phyloP scores from a whole-genome alignment of 148 eudicot genomes.

The Persicaria maculosa region DNA sequence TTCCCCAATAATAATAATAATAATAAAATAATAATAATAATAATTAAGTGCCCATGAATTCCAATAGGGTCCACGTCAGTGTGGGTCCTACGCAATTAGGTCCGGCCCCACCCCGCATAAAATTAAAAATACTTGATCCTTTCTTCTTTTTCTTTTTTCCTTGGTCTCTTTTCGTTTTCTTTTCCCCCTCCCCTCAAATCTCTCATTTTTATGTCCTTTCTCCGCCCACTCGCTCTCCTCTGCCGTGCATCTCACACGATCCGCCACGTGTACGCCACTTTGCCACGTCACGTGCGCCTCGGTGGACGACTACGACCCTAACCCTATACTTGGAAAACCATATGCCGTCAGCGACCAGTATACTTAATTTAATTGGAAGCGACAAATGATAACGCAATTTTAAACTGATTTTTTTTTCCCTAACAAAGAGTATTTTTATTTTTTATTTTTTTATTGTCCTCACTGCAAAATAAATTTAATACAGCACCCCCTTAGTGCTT shows the following conservation, averaged over 20 bases:
- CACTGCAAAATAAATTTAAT: too few species aligned
- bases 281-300: slow-evolving; percentile 12
- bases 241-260: neutral
- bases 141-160: slow-evolving; percentile 4
- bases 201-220: neutral
- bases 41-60: slow-evolving; percentile 2
- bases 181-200: neutral
- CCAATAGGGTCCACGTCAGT: slow-evolving; percentile 11
- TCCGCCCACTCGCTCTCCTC: slow-evolving; percentile 3
- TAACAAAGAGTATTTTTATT: neutral
- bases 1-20: neutral
- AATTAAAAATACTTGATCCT: neutral
- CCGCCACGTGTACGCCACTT: slow-evolving; percentile 12
- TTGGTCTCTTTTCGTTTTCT: slow-evolving; percentile 6
- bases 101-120: slow-evolving; percentile 3
- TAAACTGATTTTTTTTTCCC: neutral
- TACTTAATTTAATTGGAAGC: neutral
- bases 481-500: neutral
- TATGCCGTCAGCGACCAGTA: slow-evolving; percentile 1
- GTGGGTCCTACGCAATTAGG: slow-evolving; percentile 4
- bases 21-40: neutral
- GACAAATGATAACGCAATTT: neutral
- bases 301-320: slow-evolving; percentile 12
- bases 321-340: neutral
- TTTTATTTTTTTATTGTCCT: too few species aligned